Base-by-base conservation (phyloP, 2,329 filamentous ascomycete species). In the Exserohilum turcica region DNA sequence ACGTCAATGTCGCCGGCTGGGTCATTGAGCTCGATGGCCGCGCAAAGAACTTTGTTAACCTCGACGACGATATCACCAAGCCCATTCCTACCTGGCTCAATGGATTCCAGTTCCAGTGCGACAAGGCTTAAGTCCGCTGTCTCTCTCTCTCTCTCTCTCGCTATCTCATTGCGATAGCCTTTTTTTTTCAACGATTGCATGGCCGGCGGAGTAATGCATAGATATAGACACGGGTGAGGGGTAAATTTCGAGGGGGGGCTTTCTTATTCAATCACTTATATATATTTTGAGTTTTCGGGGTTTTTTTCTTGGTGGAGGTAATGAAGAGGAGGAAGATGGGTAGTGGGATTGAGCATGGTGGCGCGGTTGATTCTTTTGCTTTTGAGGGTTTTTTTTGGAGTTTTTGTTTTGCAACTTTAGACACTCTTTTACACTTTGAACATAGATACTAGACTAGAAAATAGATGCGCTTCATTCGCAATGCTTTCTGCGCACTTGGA, bases 21-120 rank as follows among this genome's bases (percentile, higher is more conserved):
- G 27, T 44, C 32, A 50, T 57, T 28, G 35, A 54, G 32, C 48
- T 60, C 12, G 54, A 60, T 19, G 57, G 57, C n/a, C 51, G 54
- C 24, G 48, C 54, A 2, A 50, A 60, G 43, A 60, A 55, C 46
- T 60, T 57, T 51, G 57, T 43, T 21, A 45, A 57, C 6, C 35
- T 60, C 8, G 57, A 60, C 33, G 57, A 43, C 19, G 54, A 60
- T 43, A 21, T 36, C 13, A 54, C 51, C 4, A 47, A 55, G 48
- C 40, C 57, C 10, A 31, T 60, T 38, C 52, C 43, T 6, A 52
- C 43, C 6, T 60, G 51, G 47, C 53, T 60, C 29, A 45, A 44
- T n/a, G 54, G 57, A 7, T 60, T 57, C 48, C 54, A 48, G 15
- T 57, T 60, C 33, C 52, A 55, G 21, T 60, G 57, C 36, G 16